A percentile compares a stretch with the other conserved stretches of the same genome.
Evolutionary conservation across 2,329 filamentous ascomycete genomes (phyloP).

Genomic region (Fusarium sambucinum): DNA sequence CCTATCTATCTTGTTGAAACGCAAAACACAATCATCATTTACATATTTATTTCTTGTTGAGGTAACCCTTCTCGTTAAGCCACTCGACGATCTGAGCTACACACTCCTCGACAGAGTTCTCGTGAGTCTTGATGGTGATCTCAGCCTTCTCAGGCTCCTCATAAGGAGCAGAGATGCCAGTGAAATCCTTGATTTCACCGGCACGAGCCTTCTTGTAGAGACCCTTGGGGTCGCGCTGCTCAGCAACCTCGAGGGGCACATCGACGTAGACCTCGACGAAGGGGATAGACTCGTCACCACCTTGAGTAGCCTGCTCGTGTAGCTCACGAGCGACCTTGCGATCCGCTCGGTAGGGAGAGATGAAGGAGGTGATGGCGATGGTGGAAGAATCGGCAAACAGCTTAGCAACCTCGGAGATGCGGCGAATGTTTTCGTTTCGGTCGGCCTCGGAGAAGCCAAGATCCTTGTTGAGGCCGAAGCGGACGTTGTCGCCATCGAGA

Average conservation of each 20-base stretch:
- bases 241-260: conserved; percentile 89
- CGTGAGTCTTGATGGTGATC: conserved; percentile 85
- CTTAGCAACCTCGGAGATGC: conserved; percentile 96
- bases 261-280: conserved; percentile 97
- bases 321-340: conserved; percentile 83
- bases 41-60: conserved; percentile 49
- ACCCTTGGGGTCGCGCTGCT: conserved; percentile 96
- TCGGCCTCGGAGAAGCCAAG: conserved; percentile 93
- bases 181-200: conserved; percentile 97
- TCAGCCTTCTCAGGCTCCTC: conserved; percentile 89
- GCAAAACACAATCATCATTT: conserved; percentile 19
- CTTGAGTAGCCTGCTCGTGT: conserved; percentile 69
- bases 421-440: conserved; percentile 96
- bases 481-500: conserved; percentile 97
- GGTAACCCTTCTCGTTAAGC: conserved; percentile 73
- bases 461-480: conserved; percentile 98
- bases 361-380: conserved; percentile 94
- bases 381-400: conserved; percentile 92
- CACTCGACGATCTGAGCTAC: conserved; percentile 87
- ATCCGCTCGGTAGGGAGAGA: conserved; percentile 92
- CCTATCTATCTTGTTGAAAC: conserved; percentile 40
- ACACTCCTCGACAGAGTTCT: conserved; percentile 88
- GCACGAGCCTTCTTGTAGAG: conserved; percentile 96
- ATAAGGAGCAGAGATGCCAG: conserved; percentile 93
- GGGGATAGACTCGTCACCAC: conserved; percentile 76